phyloP scores from a whole-genome alignment of 2,329 filamentous ascomycete genomes.

The Alternaria angustiovoidea region DNA sequence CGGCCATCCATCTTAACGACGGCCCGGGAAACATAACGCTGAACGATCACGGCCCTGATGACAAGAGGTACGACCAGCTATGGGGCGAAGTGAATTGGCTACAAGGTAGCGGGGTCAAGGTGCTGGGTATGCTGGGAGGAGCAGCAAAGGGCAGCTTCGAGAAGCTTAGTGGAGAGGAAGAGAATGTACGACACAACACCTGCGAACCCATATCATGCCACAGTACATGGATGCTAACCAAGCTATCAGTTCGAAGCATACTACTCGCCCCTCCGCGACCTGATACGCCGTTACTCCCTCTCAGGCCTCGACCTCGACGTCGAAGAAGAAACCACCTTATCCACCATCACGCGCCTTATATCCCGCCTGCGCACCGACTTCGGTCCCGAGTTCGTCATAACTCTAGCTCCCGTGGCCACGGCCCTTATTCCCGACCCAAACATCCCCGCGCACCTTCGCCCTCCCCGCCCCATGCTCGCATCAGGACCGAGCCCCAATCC shows the following conservation, averaged over 20 bases:
- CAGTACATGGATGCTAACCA: conserved; percentile 2
- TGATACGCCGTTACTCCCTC: conserved; percentile 65
- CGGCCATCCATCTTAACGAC: conserved; percentile 83
- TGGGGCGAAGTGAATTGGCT: conserved; percentile 81
- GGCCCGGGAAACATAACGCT: conserved; percentile 73
- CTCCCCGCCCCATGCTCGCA: conserved; percentile 41
- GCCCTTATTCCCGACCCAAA: conserved; percentile 65
- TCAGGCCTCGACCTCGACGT: conserved; percentile 53
- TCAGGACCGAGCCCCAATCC: conserved; percentile 44
- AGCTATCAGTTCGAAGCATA: conserved; percentile 71
- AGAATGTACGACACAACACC: conserved; percentile 32
- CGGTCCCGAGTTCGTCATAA: conserved; percentile 75
- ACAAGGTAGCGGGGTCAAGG: conserved; percentile 76
- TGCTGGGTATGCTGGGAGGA: conserved; percentile 88
- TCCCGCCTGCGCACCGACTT: conserved; percentile 67
- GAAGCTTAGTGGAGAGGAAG: conserved; percentile 51
- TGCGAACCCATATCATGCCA: not conserved
- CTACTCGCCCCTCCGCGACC: conserved; percentile 72
- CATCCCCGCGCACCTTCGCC: conserved; percentile 40
- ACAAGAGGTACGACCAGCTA: conserved; percentile 72
- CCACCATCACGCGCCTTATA: conserved; percentile 65
- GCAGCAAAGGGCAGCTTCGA: conserved; percentile 78
- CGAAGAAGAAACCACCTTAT: conserved; percentile 76
- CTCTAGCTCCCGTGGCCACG: conserved; percentile 81
- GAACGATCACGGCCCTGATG: conserved; percentile 78